Evolutionary conservation across 2,329 filamentous ascomycete species (phyloP), one percentile per base, ranked within the genome.

Genomic region (Aureobasidium sp.): DNA sequence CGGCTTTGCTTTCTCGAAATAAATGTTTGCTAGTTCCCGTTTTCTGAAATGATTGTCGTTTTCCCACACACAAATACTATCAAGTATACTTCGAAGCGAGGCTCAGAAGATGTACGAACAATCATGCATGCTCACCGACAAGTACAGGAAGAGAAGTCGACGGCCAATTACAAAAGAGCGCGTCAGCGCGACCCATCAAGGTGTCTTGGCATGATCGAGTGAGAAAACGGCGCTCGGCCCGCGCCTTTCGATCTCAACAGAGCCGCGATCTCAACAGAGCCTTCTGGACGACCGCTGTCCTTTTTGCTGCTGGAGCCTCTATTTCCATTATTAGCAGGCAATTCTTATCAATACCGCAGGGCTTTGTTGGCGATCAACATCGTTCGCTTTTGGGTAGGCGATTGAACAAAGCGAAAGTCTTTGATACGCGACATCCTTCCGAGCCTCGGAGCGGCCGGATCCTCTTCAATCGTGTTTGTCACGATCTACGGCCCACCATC

Each of bases 201-300:
- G 45, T 49, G 45, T 49, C 45, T 49, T 49, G 45, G 45, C 45
- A 38, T 37, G 16, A 37, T 49, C 45, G 34, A 49, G 32, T 49
- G 45, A 38, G 45, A 38, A 49, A 49, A 49, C 45, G 45, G 45
- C 45, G 32, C 45, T 37, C 34, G 34, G 32, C 45, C 42, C 42
- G 42, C 42, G 42, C 34, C 34, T 49, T 49, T 24, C n/a, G n/a
- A n/a, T n/a, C n/a, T n/a, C n/a, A n/a, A n/a, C n/a, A n/a, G 45
- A 49, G 22, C 29, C 45, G 45, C 45, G 34, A 39, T 17, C 45
- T 48, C 44, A 48, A 48, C 44, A 48, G 44, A 35, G 44, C 44
- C 44, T 48, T 48, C 44, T 35, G 7, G 17, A 37, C 44, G 32
- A 48, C 32, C 8, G 17, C 44, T 37, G 32, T 12, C 16, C 32